These are phyloP conservation scores for Pachysandra terminalis DNA, from an alignment of 164 flowering plant species.

Conservation along the genomic window DNA sequence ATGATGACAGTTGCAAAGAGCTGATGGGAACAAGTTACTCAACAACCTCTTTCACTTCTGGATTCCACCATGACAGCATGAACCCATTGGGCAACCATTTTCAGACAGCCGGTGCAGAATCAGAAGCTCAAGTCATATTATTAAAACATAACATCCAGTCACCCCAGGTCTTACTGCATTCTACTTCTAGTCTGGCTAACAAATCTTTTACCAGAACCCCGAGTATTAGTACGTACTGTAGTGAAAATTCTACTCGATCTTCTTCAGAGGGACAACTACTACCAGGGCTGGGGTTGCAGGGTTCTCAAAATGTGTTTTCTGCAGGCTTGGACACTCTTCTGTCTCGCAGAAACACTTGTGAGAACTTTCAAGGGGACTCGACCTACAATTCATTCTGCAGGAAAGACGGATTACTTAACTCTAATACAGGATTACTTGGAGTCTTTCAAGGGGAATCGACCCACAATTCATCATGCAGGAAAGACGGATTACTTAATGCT, in stretches of 20 bases:
- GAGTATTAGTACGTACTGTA: conserved; percentile 31
- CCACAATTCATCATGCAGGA: conserved; percentile 11
- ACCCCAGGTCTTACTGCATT: conserved; percentile 15
- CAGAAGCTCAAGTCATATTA: conserved; percentile 23
- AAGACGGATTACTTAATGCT: conserved; percentile 8
- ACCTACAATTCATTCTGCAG: conserved; percentile 12
- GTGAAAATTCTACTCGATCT: conserved; percentile 33
- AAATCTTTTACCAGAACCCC: conserved; percentile 16
- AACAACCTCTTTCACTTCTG: conserved; percentile 14
- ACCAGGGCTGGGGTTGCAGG: conserved; percentile 24
- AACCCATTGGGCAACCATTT: conserved; percentile 15
- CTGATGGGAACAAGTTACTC: conserved; percentile 19
- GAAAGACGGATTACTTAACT: conserved; percentile 8
- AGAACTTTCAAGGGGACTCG: conserved; percentile 20
- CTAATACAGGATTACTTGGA: too few relatives aligned
- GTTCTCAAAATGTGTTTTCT: conserved; percentile 18
- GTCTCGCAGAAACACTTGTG: conserved; percentile 14
- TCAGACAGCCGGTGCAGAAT: conserved; percentile 10
- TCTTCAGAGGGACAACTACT: conserved; percentile 34
- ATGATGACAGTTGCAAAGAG: conserved; percentile 18
- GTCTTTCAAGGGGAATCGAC: conserved; percentile 20
- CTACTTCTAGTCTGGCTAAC: conserved; percentile 14
- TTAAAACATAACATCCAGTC: conserved; percentile 18
- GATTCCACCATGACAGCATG: conserved; percentile 12
- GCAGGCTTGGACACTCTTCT: conserved; percentile 8